Evolutionary conservation across 2,329 filamentous ascomycete genomes (phyloP), one percentile per base, ranked within the genome.

Genomic region (Pyrenochaeta sp.): DNA sequence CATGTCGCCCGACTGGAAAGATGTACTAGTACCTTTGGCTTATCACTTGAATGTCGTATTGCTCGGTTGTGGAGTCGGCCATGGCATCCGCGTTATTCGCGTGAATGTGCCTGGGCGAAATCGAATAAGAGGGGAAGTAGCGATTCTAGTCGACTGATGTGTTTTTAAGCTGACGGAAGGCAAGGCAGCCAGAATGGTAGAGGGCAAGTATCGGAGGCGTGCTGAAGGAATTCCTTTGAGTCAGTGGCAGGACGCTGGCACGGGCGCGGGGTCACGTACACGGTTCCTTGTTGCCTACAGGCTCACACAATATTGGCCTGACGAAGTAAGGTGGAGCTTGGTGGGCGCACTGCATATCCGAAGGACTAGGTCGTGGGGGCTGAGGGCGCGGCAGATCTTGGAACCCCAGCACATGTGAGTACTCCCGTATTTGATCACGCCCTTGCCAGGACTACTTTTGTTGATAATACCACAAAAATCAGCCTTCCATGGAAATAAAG

Each of bases 1-100:
- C 18, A 27, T 41, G 12, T 41, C 39, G 20, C 17, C 21, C 11
- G 11, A 27, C 18, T 14, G 21, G 7, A 23, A 4, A 4, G 7
- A 7, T 20, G 9, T 23, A 27, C 18, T 44, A 11, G 17, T 41
- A 53, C 50, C 44, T 47, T 21, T 41, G 15, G 30, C 39, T 37
- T 5, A 53, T 36, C n/a, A 53, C 45, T 31, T 53, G 50, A 15
- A 39, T 39, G 12, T 43, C 18, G 39, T 53, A 53, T 46, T 27
- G 5, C 14, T 46, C 18, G 30, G 18, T 36, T 17, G 44, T 12
- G 35, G 44, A 37, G 12, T 46, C 44, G 20, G 30, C 20, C 44
- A 35, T 36, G 31, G 30, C 32, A 35, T 35, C 32, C 32, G 32
- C 32, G 12, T 4, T 4, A 35, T 12, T 14, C 15, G 15, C 15